Evolutionary conservation across 2,329 filamentous ascomycete genomes (phyloP), one percentile per base, ranked within the genome.

Genomic region (Periconia sp.): DNA sequence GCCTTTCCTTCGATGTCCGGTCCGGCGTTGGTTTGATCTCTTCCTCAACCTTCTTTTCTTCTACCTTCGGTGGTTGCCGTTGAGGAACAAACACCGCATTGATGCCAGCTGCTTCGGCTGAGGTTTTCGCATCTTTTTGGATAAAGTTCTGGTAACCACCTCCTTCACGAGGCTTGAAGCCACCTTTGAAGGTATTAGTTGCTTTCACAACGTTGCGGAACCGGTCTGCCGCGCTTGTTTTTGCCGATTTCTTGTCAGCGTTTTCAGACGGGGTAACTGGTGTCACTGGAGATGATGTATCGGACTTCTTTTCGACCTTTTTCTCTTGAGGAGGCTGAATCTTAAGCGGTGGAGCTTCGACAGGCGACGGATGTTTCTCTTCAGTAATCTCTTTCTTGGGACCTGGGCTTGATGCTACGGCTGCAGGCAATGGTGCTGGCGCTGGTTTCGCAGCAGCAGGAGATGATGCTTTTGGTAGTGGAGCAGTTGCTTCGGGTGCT

Each of bases 101-200:
- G 59, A 97, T 96, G 2, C 92, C 93, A 76, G 97, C 92, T 7
- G 91, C 89, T 6, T 89, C 91, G 20, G 88, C 84, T 2, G 75
- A 76, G n/a, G 74, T 72, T 52, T 82, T 85, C 58, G 85, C 82
- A 17, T 73, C 69, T 44, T 72, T 72, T 48, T 87, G 84, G 51
- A 88, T 81, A 49, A 96, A 77, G 48, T 89, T 87, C 57, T 95
- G 91, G 48, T 86, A 92, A 19, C 91, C 92, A 59, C 92, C 93
- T 53, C 93, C 93, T 33, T 88, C 87, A 53, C 93, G 85, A 18
- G 93, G 93, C 67, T 93, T 95, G 77, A 97, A 97, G 17, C 83
- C 83, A 51, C 76, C 82, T 67, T 93, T 95, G 77, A 97, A 97
- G 17, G 83, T 83, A 51, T 76, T 82, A 11, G 87, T 87, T 45